phyloP scores from a whole-genome alignment of 2,329 filamentous ascomycete species.

The Xylaria sp. region DNA sequence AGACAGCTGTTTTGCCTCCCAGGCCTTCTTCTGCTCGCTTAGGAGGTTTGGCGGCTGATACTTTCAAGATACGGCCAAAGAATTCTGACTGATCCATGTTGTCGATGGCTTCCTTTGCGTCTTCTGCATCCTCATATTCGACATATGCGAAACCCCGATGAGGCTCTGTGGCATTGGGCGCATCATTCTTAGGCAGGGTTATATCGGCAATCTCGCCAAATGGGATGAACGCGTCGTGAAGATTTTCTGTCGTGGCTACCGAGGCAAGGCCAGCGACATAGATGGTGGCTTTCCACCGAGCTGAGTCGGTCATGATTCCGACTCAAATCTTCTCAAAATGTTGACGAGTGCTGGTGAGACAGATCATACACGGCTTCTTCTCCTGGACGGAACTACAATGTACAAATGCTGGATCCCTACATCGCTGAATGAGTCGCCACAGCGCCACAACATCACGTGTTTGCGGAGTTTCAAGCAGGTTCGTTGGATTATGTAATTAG shows the following conservation, averaged over 20 bases:
- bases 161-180: slow-evolving; percentile 67
- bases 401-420: background rate
- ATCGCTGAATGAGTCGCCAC: background rate
- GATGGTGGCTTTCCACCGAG: slow-evolving; percentile 83
- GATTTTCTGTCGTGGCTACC: slow-evolving; percentile 65
- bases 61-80: slow-evolving; percentile 86
- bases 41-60: slow-evolving; percentile 84
- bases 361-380: background rate
- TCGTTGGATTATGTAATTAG: no score
- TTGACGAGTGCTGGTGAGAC: background rate
- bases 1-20: slow-evolving; percentile 88
- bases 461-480: no score
- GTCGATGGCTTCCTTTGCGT: slow-evolving; percentile 92
- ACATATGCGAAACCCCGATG: slow-evolving; percentile 96
- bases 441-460: background rate
- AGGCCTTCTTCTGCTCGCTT: slow-evolving; percentile 84
- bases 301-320: slow-evolving; percentile 67
- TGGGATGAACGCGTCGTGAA: slow-evolving; percentile 89
- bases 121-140: slow-evolving; percentile 79
- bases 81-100: slow-evolving; percentile 98
- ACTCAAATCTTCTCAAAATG: background rate
- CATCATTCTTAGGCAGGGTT: slow-evolving; percentile 80
- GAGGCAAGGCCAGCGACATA: slow-evolving; percentile 86
- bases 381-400: no score
- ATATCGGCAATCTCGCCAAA: slow-evolving; percentile 95